A percentile compares a stretch with the other conserved stretches of the same genome.
These are phyloP conservation scores for Escovopsis sp. DNA, from an alignment of 2,329 filamentous ascomycete species.

Conservation along the genomic window DNA sequence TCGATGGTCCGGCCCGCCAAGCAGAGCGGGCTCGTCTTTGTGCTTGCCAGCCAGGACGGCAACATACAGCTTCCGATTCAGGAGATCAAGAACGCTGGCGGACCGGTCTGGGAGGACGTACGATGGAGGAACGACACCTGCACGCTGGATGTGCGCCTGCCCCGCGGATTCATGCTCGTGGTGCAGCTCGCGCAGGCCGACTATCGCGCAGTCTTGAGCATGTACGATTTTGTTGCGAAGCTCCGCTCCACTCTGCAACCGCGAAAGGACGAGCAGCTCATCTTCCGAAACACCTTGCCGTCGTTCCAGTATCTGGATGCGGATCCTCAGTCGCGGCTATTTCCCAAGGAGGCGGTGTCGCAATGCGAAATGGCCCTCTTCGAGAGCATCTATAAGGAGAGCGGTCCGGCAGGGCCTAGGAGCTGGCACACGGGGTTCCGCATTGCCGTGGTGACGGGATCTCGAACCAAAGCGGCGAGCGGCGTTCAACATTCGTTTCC, in stretches of 20 bases:
- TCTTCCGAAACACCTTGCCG: slow-evolving; percentile 54
- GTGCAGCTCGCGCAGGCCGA: slow-evolving; percentile 62
- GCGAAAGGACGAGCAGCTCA: slow-evolving; percentile 50
- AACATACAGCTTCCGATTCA: slow-evolving; percentile 62
- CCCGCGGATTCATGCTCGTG: slow-evolving; percentile 58
- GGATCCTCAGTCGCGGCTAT: slow-evolving; percentile 50
- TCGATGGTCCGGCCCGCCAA: slow-evolving; percentile 57
- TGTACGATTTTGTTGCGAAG: slow-evolving; percentile 71
- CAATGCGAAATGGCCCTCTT: slow-evolving; percentile 63
- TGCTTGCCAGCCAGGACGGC: slow-evolving; percentile 67
- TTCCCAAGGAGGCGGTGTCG: slow-evolving; percentile 58
- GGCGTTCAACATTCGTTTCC: slow-evolving; percentile 57
- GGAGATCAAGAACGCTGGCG: slow-evolving; percentile 42
- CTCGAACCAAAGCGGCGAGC: slow-evolving; percentile 62
- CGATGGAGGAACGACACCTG: slow-evolving; percentile 57
- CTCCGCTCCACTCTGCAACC: slow-evolving; percentile 57
- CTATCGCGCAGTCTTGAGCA: slow-evolving; percentile 63
- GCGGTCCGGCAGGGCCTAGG: slow-evolving; percentile 56
- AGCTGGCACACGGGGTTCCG: slow-evolving; percentile 67
- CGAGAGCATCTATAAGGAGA: slow-evolving; percentile 52
- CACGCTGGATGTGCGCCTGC: slow-evolving; percentile 53
- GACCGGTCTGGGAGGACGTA: slow-evolving; percentile 68
- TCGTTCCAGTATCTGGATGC: slow-evolving; percentile 72
- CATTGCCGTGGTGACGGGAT: slow-evolving; percentile 61
- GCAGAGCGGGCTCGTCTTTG: slow-evolving; percentile 54